These are phyloP conservation scores for Colletotrichum spaethianum DNA, from an alignment of 2,329 filamentous ascomycete genomes.

Conservation along the genomic window DNA sequence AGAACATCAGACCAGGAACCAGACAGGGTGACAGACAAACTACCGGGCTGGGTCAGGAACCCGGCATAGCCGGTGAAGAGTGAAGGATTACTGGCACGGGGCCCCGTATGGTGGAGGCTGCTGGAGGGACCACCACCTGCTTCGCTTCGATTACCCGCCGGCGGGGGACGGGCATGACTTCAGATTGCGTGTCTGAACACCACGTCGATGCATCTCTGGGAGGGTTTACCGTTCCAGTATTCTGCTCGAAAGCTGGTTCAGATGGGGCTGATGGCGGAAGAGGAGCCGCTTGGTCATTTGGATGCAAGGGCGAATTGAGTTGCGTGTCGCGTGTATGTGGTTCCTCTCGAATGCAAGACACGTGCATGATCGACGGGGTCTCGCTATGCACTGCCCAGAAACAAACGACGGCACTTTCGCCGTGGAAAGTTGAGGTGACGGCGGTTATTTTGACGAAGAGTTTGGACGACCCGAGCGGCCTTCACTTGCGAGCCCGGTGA, in stretches of 20 bases:
- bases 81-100: neutral
- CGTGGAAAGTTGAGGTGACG: slow-evolving; percentile 24
- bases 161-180: neutral
- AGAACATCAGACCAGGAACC: slow-evolving; percentile 36
- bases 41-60: slow-evolving; percentile 10
- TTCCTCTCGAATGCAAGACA: neutral
- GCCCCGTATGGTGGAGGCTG: slow-evolving; percentile 7
- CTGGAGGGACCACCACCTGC: slow-evolving; percentile 5
- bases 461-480: slow-evolving; percentile 15
- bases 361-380: neutral
- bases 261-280: neutral
- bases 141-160: slow-evolving; percentile 23
- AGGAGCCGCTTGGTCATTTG: neutral
- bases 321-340: neutral
- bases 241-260: neutral
- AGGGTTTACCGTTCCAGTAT: neutral
- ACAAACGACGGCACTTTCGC: slow-evolving; percentile 16
- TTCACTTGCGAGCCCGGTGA: neutral
- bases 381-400: neutral
- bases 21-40: slow-evolving; percentile 25
- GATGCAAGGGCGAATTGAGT: neutral
- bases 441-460: slow-evolving; percentile 27
- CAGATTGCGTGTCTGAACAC: neutral
- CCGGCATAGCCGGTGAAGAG: slow-evolving; percentile 32
- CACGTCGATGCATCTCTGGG: neutral